These are phyloP conservation scores for Aspergillus versicolor DNA, from an alignment of 2,329 filamentous ascomycete genomes.

Conservation along the genomic window DNA sequence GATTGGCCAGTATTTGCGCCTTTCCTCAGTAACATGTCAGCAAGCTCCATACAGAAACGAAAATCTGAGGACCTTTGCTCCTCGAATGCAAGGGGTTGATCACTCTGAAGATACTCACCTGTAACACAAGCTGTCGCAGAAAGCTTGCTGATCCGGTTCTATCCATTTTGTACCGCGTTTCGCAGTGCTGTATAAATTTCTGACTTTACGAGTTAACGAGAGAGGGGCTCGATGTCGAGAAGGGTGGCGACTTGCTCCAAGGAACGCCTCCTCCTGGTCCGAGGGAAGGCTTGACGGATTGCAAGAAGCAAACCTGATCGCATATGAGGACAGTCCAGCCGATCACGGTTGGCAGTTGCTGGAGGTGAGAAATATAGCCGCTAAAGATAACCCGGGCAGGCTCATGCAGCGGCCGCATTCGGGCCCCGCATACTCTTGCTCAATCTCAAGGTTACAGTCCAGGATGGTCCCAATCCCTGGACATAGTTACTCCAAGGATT, in stretches of 20 bases:
- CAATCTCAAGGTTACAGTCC: no score
- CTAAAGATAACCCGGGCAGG: not conserved
- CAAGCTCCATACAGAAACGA: not conserved
- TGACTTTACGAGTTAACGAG: no score
- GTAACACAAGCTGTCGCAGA: conserved; percentile 2
- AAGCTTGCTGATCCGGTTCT: not conserved
- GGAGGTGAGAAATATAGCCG: not conserved
- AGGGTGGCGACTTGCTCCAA: no score
- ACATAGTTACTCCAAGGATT: no score
- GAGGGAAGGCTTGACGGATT: no score
- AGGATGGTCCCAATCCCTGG: no score
- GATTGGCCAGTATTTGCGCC: conserved; percentile 2
- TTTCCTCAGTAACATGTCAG: not conserved
- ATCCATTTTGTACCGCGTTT: not conserved
- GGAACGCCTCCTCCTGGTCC: no score
- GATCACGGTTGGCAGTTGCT: no score
- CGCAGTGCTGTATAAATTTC: no score
- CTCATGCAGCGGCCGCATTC: not conserved
- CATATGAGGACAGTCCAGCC: no score
- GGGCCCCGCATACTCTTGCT: not conserved
- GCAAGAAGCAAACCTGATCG: no score
- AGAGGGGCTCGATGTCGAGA: no score
- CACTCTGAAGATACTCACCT: not conserved
- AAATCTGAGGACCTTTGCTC: not conserved
- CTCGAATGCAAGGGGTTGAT: not conserved